Evolutionary conservation across 805 yeast genomes (phyloP), one percentile per base, ranked within the genome.

Genomic region (Hemisphaericaspora nanyangensis): DNA sequence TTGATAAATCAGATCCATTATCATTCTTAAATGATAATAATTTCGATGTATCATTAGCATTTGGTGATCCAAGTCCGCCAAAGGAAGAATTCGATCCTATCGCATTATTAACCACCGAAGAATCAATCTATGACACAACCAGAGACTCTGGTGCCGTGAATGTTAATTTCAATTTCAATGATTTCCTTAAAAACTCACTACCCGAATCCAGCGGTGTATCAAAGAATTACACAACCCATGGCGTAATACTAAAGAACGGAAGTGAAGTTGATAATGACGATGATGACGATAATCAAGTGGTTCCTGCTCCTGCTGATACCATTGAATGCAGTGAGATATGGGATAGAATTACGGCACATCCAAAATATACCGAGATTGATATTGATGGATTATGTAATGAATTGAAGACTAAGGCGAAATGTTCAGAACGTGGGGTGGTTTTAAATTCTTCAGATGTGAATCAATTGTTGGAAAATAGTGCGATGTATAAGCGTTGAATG

Each of bases 261-360:
- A 29, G 34, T 6, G 29, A 24, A n/a, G 30, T 7, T 17, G 58
- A 8, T 54, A 57, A 25, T 13, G 44, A 46, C 11, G 58, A 56
- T 39, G 59, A 54, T 31, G 51, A 51, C 18, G 51, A 53, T 7
- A 58, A 65, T 25, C 69, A 58, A 40, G 76, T 79, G 20, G 90
- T 87, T 3, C 95, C 95, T 5, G 76, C 83, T 4, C 83, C 78
- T 7, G 83, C 80, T 41, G 63, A 61, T 13, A 70, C 75, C 11
- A 57, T 79, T 47, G 79, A 79, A 54, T 93, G 99, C 61, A 78
- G 95, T 0, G 96, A 89, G 50, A 83, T 91, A 12, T 93, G 99
- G 99, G 98, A 91, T 61, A 76, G 98, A 55, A 84, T 93, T 28
- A 85, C 96, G 2, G 63, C 93, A 17, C 98, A 93, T 70, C 98